These are phyloP conservation scores for Dictyostelium capitatum DNA, from an alignment of 78 protist genomes.

Conservation along the genomic window DNA sequence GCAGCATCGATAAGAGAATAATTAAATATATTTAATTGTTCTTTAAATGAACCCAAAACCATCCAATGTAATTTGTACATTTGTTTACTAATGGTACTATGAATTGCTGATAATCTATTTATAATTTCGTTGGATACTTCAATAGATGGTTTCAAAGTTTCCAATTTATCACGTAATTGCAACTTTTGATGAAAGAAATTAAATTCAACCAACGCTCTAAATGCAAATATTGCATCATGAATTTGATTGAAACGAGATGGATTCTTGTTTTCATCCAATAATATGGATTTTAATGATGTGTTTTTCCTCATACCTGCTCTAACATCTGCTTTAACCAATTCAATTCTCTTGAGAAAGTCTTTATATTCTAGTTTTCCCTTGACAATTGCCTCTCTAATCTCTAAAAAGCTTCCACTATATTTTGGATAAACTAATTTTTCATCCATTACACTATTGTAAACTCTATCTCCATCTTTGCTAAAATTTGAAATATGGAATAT, in stretches of 20 bases:
- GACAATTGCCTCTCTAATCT: not conserved
- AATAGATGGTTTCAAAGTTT: not conserved
- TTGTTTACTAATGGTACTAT: not conserved
- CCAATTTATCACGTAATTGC: not conserved
- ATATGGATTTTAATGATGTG: not conserved
- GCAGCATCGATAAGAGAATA: not conserved
- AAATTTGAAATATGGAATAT: not conserved
- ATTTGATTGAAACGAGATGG: not conserved
- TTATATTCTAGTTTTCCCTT: not conserved
- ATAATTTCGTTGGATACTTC: not conserved
- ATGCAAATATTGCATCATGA: not conserved
- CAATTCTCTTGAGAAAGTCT: not conserved
- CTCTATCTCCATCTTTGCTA: not conserved
- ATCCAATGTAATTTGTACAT: slow-evolving; percentile 1
- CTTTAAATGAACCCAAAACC: not conserved
- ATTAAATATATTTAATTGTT: not conserved
- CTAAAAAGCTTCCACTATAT: slow-evolving; percentile 1
- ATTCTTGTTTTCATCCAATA: not conserved
- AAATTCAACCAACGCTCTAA: not conserved
- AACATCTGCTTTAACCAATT: not conserved
- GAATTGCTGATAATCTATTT: not conserved
- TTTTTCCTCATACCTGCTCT: not conserved
- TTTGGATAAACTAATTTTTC: not conserved
- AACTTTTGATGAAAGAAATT: not conserved
- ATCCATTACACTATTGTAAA: not conserved